These are phyloP conservation scores for Gnaphalium uliginosum DNA, from an alignment of 129 eudicot genomes.

Conservation along the genomic window DNA sequence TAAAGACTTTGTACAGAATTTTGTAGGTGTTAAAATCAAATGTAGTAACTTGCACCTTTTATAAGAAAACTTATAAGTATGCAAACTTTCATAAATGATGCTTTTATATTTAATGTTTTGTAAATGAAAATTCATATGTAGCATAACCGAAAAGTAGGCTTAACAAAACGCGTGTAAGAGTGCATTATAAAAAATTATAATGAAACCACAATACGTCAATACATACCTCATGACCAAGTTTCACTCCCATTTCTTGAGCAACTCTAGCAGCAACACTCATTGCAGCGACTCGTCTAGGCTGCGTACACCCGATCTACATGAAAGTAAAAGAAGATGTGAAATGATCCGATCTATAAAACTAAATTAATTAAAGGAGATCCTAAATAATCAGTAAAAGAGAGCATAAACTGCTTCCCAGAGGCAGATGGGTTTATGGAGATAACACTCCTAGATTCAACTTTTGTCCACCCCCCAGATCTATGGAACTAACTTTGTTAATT, in stretches of 20 bases:
- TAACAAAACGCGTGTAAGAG: background rate
- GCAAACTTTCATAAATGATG: background rate
- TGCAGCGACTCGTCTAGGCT: slow-evolving; percentile 95
- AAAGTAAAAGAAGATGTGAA: background rate
- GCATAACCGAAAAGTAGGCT: background rate
- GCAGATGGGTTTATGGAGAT: background rate
- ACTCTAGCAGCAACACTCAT: slow-evolving; percentile 99
- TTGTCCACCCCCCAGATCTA: background rate
- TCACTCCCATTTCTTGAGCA: slow-evolving; percentile 90
- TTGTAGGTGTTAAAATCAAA: background rate
- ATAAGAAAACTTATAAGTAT: background rate
- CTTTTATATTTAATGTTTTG: background rate
- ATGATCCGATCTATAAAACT: background rate
- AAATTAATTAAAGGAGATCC: background rate
- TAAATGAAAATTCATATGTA: background rate
- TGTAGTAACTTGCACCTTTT: background rate
- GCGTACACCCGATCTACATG: slow-evolving; percentile 83
- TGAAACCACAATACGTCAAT: slow-evolving; percentile 15
- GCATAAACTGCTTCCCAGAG: background rate
- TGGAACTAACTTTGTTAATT: background rate
- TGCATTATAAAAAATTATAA: background rate
- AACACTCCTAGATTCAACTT: background rate
- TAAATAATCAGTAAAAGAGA: background rate
- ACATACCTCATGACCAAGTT: slow-evolving; percentile 92
- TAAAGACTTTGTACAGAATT: no score